These are phyloP conservation scores for Solanum gracilifrons DNA, from an alignment of 257 asterid species.

Conservation along the genomic window DNA sequence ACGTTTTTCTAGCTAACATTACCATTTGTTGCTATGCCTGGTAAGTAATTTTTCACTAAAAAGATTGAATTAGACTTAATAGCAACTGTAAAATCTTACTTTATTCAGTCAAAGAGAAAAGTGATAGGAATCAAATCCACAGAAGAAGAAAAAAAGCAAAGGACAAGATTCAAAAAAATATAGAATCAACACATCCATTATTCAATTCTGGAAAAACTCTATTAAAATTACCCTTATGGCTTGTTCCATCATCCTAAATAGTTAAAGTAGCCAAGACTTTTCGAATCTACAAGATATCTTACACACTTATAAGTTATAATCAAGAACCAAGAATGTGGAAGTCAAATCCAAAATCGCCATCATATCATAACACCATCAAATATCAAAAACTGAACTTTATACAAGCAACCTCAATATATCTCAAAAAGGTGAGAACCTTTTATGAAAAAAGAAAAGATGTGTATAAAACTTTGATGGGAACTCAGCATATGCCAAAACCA, in stretches of 20 bases:
- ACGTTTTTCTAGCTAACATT: neutral
- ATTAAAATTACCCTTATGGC: neutral
- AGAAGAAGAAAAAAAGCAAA: neutral
- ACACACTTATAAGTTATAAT: neutral
- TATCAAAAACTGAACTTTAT: neutral
- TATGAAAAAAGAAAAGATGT: neutral
- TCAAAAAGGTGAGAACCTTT: neutral
- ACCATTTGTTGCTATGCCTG: neutral
- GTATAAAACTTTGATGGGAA: neutral
- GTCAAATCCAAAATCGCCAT: neutral
- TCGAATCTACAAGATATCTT: neutral
- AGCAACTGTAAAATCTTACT: neutral
- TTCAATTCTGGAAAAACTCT: neutral
- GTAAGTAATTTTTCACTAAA: neutral
- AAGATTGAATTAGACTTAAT: neutral
- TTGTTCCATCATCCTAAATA: neutral
- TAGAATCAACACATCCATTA: neutral
- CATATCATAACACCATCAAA: neutral
- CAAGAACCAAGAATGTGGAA: neutral
- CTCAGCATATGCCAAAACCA: neutral
- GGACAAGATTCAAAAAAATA: neutral
- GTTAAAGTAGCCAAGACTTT: neutral
- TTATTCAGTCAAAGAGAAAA: neutral
- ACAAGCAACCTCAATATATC: neutral
- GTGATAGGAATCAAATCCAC: neutral